Base-by-base conservation (phyloP, 192 early-diverging fungal genomes). In the Phycomyces blakesleeanus region DNA sequence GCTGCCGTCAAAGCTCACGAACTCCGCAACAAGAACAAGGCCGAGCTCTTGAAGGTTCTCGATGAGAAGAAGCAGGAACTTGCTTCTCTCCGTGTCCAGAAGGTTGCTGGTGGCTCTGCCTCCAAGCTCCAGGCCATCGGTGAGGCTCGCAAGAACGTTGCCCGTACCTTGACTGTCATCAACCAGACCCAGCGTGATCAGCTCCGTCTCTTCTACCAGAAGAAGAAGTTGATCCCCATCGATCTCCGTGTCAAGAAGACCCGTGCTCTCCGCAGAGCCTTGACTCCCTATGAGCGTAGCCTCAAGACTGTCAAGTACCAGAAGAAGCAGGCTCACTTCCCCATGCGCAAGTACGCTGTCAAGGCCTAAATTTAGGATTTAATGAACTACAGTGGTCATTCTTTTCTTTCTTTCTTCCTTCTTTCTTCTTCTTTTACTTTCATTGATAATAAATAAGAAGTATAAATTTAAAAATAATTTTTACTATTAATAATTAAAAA, bases 201-300 rank as follows among this genome's bases (percentile, higher is more conserved):
- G 78, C 87, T 94, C 60, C 92, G 92, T 70, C 76, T 86, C 60
- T 89, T 89, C 87, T 98, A 94, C 87, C 86, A 90, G 74, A 85
- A 87, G 74, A 97, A 94, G 89, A 98, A 97, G 89, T 92, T 92
- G 85, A 72, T 85, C 49, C 97, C 97, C 61, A 80, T 95, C 65
- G 97, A 99, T 78, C 91, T 99, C 76, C 93, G 97, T 72, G 82
- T 81, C 77, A 99, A 99, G 92, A 94, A 94, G 89, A 99, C 96
- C 70, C 93, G 97, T 76, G 97, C 97, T 66, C 89, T 98, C 80
- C 94, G 97, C 58, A 92, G 95, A 69, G 89, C 89, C 65, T 82
- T 99, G 80, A 94, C 94, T 83, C 75, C 82, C 71, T 61, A 77
- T 73, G 93, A 98, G 83, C 72, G 76, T 51, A 72, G 86, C 61